These are phyloP conservation scores for Ogataea pilisensis DNA, from an alignment of 805 yeast species.

Conservation along the genomic window DNA sequence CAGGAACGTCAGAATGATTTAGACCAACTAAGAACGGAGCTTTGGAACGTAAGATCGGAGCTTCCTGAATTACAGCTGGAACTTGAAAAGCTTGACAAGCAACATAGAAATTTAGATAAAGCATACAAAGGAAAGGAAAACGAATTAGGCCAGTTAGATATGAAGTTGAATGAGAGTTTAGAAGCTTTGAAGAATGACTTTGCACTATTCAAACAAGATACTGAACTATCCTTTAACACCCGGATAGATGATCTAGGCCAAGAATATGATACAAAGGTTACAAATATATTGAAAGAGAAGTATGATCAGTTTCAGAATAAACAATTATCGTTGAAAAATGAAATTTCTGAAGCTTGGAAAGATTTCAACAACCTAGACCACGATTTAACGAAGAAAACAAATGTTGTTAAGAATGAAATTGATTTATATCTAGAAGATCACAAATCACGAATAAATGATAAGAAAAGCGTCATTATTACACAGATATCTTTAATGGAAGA, in stretches of 20 bases:
- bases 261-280: slow-evolving; percentile 28
- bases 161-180: slow-evolving; percentile 23
- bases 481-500: not conserved
- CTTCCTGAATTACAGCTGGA: slow-evolving; percentile 26
- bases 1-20: slow-evolving; percentile 18
- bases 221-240: slow-evolving; percentile 25
- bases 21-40: slow-evolving; percentile 22
- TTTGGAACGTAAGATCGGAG: slow-evolving; percentile 24
- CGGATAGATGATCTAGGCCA: slow-evolving; percentile 23
- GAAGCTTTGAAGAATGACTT: slow-evolving; percentile 31
- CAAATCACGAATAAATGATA: not conserved
- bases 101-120: slow-evolving; percentile 12
- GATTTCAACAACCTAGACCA: slow-evolving; percentile 1
- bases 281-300: slow-evolving; percentile 33
- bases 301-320: slow-evolving; percentile 29
- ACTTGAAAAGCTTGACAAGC: slow-evolving; percentile 28
- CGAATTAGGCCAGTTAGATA: slow-evolving; percentile 26
- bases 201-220: slow-evolving; percentile 32
- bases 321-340: slow-evolving; percentile 21
- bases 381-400: slow-evolving; percentile 9
- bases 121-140: slow-evolving; percentile 27
- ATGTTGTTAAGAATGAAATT: slow-evolving; percentile 29
- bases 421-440: slow-evolving; percentile 1
- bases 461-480: not conserved
- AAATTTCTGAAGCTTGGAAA: slow-evolving; percentile 22